Conservation (phyloP, 2,329 filamentous ascomycete species). For the Penicillium janthinellum region DNA sequence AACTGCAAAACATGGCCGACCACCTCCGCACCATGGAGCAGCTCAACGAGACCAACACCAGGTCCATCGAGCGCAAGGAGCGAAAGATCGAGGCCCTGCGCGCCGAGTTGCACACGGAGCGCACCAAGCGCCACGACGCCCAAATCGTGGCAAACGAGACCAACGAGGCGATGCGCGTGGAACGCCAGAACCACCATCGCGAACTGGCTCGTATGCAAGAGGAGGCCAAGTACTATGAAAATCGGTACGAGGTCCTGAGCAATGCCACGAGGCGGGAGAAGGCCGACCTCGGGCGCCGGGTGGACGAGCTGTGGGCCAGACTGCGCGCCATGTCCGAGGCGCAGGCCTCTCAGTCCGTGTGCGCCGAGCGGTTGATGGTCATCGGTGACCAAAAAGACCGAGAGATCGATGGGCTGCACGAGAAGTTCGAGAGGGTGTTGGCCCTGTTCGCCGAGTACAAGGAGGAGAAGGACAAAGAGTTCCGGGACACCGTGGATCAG, state of each 20-base stretch:
- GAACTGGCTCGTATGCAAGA: slow-evolving; percentile 43
- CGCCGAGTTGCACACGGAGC: slow-evolving; percentile 45
- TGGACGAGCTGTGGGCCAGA: slow-evolving; percentile 42
- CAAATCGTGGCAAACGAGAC: slow-evolving; percentile 43
- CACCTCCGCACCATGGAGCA: slow-evolving; percentile 49
- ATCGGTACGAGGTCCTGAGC: slow-evolving; percentile 49
- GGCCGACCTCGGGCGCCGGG: slow-evolving; percentile 40
- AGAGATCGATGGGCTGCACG: slow-evolving; percentile 44
- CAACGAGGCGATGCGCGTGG: slow-evolving; percentile 42
- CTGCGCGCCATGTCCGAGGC: slow-evolving; percentile 38
- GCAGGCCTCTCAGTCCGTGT: slow-evolving; percentile 40
- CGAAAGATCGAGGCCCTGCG: slow-evolving; percentile 51
- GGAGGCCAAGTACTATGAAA: slow-evolving; percentile 40
- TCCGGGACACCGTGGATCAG: slow-evolving; percentile 37
- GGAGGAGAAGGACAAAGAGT: slow-evolving; percentile 42
- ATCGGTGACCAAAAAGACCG: slow-evolving; percentile 50
- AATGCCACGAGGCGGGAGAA: slow-evolving; percentile 44
- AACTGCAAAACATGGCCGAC: slow-evolving; percentile 49
- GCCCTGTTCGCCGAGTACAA: slow-evolving; percentile 47
- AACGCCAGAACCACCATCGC: slow-evolving; percentile 44
- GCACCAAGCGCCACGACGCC: slow-evolving; percentile 42
- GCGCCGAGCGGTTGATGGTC: slow-evolving; percentile 46
- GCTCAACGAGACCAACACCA: slow-evolving; percentile 50
- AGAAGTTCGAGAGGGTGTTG: slow-evolving; percentile 44
- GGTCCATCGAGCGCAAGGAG: slow-evolving; percentile 51